Evolutionary conservation across 2,329 filamentous ascomycete genomes (phyloP), one percentile per base, ranked within the genome.

Genomic region (Fusarium haematococcum): DNA sequence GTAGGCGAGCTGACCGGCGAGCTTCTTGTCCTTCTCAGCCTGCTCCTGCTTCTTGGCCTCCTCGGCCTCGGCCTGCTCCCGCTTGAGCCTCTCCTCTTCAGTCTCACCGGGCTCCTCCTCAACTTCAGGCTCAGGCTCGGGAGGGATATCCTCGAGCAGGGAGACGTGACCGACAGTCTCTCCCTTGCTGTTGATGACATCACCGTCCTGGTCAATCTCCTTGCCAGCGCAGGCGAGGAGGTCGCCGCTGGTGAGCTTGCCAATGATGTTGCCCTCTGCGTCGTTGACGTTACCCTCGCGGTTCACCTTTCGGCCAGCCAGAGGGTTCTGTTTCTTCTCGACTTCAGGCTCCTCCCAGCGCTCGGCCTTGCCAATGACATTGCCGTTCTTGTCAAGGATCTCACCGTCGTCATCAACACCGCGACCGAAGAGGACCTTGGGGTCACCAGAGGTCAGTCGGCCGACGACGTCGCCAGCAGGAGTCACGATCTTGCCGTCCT

Each of bases 321-420:
- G 85, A 54, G 88, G 86, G 66, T 85, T 87, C 74, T 87, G 82
- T 66, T 87, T 84, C 80, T 86, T 87, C 80, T 88, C 84, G 5
- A 84, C 91, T 76, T 86, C 86, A 13, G 85, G 84, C 78, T 89
- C 88, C 75, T 89, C 87, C 88, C 88, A 91, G 23, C 89, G 85
- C 80, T 91, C 89, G 1, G 89, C 89, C 70, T 88, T 87, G 32
- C 88, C 89, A 3, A 91, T 80, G 1, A 84, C 79, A 71, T 91
- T 91, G 35, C 89, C 89, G 79, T 94, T 95, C 81, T 91, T 91
- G 85, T 97, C 94, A 65, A 93, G 87, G 35, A 97, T 91, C 67
- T 97, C 94, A 41, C 94, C 94, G 73, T 97, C 94, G 71, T 94
- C 92, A 67, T 97, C 94, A 20, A 97, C 94, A 10, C 86, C 79